Base-by-base conservation (phyloP, 305 asterid species). In the Fraxinus paxiana region DNA sequence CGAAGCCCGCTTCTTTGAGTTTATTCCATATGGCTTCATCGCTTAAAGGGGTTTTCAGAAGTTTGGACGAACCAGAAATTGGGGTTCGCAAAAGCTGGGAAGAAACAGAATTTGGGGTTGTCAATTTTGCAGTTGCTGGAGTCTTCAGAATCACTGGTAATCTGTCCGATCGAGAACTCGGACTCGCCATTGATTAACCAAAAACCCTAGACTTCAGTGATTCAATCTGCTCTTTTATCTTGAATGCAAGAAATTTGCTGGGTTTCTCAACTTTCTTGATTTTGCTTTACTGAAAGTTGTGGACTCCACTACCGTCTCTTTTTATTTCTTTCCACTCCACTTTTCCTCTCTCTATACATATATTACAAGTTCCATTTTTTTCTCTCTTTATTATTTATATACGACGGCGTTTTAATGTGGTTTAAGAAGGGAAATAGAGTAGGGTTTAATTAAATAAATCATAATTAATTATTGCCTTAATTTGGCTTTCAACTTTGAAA, bases 1-100 rank as follows among this genome's bases (percentile, higher is more conserved):
- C 98, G 75, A 96, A 92, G 2, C 98, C 99, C 1, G 97, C 97
- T 63, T 96, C 98, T 77, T 89, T 89, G 38, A 96, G 92, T 78
- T 95, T 87, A 83, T 87, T 93, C 98, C 98, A 94, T 12, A 96
- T 87, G 17, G 85, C 88, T 69, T 93, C 98, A 71, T 94, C 99
- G 78, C 86, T 92, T 75, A 93, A 87, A 69, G 98, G 98, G 65
- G 93, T 88, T 80, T 84, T 88, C 82, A 87, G 84, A 88, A 87
- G 95, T 95, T 95, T 87, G 84, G 85, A 84, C 1, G 92, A 84
- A 63, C 81, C 86, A 20, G 91, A 84, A 79, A 73, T 90, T 26
- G 92, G 90, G 46, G 94, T 85, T 61, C 20, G 20, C 59, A 48
- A 51, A 1, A 51, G 63, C 59, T 51, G 24, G 10, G 63, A 51